Conservation (phyloP, 140 eudicot species). For the Stevia rebaudiana region DNA sequence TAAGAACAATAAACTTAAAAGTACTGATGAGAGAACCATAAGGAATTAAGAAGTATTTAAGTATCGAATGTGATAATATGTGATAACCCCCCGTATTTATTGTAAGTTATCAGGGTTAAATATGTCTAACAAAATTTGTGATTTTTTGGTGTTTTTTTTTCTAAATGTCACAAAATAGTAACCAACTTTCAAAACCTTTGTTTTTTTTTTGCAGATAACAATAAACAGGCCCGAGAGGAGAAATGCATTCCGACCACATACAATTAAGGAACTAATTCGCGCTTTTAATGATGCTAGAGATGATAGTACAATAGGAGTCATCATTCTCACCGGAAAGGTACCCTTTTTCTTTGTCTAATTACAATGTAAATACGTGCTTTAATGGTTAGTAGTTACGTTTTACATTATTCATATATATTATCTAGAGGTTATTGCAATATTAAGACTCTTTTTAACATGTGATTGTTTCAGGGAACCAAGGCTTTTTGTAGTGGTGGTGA, state of each 20-base stretch:
- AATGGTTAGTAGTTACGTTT: background rate
- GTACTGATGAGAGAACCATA: background rate
- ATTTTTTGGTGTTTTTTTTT: no score
- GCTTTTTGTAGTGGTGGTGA: slow-evolving; percentile 99
- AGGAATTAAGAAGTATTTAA: background rate
- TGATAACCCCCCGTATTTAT: background rate
- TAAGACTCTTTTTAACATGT: background rate
- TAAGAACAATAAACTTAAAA: background rate
- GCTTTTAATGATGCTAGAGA: slow-evolving; percentile 96
- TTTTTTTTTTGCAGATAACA: slow-evolving; percentile 52
- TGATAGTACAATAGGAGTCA: slow-evolving; percentile 77
- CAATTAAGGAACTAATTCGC: slow-evolving; percentile 85
- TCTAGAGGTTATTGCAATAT: background rate
- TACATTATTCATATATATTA: background rate
- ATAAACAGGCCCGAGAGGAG: slow-evolving; percentile 95
- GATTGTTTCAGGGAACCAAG: slow-evolving; percentile 63
- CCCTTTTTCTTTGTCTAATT: background rate
- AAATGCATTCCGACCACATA: slow-evolving; percentile 90
- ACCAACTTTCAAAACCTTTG: no score
- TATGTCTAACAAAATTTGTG: background rate
- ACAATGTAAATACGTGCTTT: background rate
- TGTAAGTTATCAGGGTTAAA: background rate
- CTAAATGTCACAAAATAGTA: no score
- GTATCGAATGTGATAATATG: no score
- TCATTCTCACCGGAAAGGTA: slow-evolving; percentile 95